Evolutionary conservation across 768 basidiomycete genomes (phyloP).

Genomic region (Lactifluus pinguis): DNA sequence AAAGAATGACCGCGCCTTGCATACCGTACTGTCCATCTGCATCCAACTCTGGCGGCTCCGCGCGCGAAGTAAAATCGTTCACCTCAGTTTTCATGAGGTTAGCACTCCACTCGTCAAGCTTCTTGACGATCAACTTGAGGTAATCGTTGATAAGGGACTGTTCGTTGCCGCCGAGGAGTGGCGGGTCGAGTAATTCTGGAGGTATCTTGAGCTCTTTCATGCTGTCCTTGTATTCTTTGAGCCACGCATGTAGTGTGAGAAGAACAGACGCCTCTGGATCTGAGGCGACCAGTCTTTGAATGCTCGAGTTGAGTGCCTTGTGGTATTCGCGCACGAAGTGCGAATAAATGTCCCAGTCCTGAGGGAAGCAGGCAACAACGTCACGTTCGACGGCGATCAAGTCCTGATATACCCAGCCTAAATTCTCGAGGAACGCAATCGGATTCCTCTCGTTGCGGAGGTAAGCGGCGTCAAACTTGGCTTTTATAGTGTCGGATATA

Average conservation of each 20-base stretch:
- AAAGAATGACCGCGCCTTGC: conserved; percentile 86
- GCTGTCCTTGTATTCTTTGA: conserved; percentile 89
- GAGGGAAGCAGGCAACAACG: conserved; percentile 84
- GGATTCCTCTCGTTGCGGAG: conserved; percentile 54
- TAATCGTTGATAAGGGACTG: conserved; percentile 93
- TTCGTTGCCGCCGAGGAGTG: conserved; percentile 91
- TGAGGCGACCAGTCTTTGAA: conserved; percentile 59
- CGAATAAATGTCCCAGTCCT: conserved; percentile 83
- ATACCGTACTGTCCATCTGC: conserved; percentile 84
- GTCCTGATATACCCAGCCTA: conserved; percentile 93
- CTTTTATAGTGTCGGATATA: conserved; percentile 68
- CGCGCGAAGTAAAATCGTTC: conserved; percentile 71
- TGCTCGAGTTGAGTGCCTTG: conserved; percentile 63
- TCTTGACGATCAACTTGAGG: conserved; percentile 82
- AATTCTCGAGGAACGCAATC: conserved; percentile 60
- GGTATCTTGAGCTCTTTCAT: conserved; percentile 92
- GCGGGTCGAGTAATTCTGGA: conserved; percentile 73
- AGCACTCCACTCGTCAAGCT: conserved; percentile 93
- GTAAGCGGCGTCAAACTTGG: conserved; percentile 61
- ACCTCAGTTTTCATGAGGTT: conserved; percentile 92
- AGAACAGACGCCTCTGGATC: conserved; percentile 86
- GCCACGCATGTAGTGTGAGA: conserved; percentile 82
- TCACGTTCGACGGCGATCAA: conserved; percentile 87
- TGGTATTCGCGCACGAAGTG: conserved; percentile 86
- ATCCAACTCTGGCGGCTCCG: conserved; percentile 82